These are phyloP conservation scores for Cornus kousa DNA, from an alignment of 148 eudicot species.

Conservation along the genomic window DNA sequence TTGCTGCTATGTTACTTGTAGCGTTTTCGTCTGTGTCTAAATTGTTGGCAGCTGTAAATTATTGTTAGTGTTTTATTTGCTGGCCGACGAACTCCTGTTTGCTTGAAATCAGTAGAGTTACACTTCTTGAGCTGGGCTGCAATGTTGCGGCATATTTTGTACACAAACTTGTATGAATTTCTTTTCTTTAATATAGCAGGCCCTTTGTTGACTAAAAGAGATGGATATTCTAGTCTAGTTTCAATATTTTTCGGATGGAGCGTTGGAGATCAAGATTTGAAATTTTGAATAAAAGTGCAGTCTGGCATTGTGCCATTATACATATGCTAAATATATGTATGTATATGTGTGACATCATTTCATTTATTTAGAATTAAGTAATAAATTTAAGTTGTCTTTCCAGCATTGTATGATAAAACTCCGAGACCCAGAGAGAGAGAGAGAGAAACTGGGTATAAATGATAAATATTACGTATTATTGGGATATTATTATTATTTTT, in stretches of 20 bases:
- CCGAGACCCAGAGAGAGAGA: too few relatives aligned
- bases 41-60: slow-evolving; percentile 31
- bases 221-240: background rate
- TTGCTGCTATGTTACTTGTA: slow-evolving; percentile 3
- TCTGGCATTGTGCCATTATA: background rate
- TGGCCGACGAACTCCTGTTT: slow-evolving; percentile 6
- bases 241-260: background rate
- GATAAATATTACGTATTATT: too few relatives aligned
- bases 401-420: too few relatives aligned
- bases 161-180: slow-evolving; percentile 2
- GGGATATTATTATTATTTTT: too few relatives aligned
- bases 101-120: background rate
- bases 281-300: background rate
- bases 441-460: too few relatives aligned
- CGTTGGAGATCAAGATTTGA: too few relatives aligned
- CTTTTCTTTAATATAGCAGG: background rate
- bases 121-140: background rate
- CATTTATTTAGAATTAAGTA: too few relatives aligned
- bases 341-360: too few relatives aligned
- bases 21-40: slow-evolving; percentile 14
- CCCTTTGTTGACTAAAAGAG: background rate
- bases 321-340: too few relatives aligned
- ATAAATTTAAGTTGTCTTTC: too few relatives aligned
- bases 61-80: slow-evolving; percentile 19
- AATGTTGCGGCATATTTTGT: background rate